Evolutionary conservation across 208 protist species (phyloP).

Genomic region (Hexamita inflata): DNA sequence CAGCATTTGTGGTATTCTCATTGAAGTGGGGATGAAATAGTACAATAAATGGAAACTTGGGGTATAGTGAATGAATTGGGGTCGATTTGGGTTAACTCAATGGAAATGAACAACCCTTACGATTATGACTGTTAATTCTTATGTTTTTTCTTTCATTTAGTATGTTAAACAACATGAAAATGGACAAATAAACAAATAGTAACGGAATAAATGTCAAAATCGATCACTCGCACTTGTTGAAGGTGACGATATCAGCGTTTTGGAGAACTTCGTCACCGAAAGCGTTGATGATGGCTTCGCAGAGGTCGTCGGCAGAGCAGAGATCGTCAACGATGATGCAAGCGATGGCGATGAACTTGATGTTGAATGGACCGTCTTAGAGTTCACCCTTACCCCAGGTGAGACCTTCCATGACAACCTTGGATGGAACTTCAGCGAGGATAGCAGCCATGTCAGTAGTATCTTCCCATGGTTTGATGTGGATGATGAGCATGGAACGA

Average conservation of each 20-base stretch:
- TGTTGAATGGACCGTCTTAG: neutral
- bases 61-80: too few relatives aligned
- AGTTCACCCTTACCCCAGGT: constrained; percentile 29
- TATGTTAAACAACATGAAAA: too few relatives aligned
- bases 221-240: constrained; percentile 34
- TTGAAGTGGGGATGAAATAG: too few relatives aligned
- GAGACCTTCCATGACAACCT: constrained; percentile 28
- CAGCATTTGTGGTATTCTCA: too few relatives aligned
- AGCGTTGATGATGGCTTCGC: neutral
- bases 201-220: too few relatives aligned
- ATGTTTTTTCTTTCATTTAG: too few relatives aligned
- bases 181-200: too few relatives aligned
- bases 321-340: constrained; percentile 28
- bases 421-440: neutral
- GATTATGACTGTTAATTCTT: too few relatives aligned
- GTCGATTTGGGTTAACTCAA: too few relatives aligned
- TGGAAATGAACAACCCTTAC: too few relatives aligned
- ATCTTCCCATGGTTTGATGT: constrained; percentile 34
- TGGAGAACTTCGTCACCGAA: constrained; percentile 33
- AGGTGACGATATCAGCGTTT: constrained; percentile 18
- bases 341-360: constrained; percentile 27
- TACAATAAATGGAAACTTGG: too few relatives aligned
- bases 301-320: constrained; percentile 16
- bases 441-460: constrained; percentile 17
- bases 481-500: constrained; percentile 30